A percentile compares a stretch with the other conserved stretches of the same genome.
Conservation (phyloP, 208 protist genomes). For the Leishmania lainsoni region DNA sequence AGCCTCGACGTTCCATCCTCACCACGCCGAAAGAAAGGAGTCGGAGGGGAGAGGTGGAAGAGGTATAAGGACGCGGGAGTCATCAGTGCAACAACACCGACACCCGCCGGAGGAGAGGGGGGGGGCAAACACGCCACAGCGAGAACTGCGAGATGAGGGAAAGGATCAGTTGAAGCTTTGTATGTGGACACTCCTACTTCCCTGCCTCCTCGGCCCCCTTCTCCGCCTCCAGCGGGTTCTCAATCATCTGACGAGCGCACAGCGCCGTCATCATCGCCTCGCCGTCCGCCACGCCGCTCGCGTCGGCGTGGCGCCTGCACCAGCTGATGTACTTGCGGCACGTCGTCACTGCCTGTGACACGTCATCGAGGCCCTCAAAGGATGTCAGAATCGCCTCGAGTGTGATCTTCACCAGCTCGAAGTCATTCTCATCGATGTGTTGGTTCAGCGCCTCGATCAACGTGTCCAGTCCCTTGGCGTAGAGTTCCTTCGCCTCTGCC, state of each 20-base stretch:
- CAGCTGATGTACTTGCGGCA: constrained; percentile 89
- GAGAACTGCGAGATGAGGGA: neutral
- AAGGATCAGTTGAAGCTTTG: too few relatives aligned
- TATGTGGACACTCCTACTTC: neutral
- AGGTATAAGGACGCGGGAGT: neutral
- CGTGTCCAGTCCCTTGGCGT: constrained; percentile 80
- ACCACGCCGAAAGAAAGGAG: neutral
- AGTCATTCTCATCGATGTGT: constrained; percentile 89
- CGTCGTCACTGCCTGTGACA: constrained; percentile 74
- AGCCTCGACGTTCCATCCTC: neutral
- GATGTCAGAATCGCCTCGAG: constrained; percentile 70
- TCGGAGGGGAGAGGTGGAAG: too few relatives aligned
- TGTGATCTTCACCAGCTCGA: constrained; percentile 72
- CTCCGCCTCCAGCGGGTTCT: constrained; percentile 35
- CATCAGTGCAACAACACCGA: neutral
- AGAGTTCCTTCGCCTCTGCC: constrained; percentile 59
- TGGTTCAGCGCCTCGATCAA: constrained; percentile 82
- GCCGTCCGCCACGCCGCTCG: constrained; percentile 59
- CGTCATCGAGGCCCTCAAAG: constrained; percentile 88
- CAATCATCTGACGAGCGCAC: constrained; percentile 46
- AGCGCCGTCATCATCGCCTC: constrained; percentile 61
- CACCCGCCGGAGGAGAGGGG: neutral
- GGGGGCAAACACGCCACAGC: neutral
- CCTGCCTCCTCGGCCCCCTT: neutral
- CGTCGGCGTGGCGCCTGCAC: constrained; percentile 81